Conservation (phyloP, 176 grass and related monocot genomes). For the Pontederia crassipes region DNA sequence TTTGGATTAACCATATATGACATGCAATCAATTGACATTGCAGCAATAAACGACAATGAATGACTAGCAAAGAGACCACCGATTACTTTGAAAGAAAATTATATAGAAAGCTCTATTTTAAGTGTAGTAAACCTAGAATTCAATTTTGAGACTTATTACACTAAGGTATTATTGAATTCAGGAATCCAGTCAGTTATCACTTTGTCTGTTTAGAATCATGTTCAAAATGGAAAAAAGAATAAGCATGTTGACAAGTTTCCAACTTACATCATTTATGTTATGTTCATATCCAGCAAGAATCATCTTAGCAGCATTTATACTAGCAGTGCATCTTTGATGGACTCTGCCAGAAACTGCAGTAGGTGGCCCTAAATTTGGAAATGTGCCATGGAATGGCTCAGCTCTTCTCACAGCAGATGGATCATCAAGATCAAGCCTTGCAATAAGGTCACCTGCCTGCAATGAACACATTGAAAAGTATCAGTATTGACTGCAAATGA, state of each 20-base stretch:
- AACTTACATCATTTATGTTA: slow-evolving; percentile 63
- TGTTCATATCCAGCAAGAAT: slow-evolving; percentile 99
- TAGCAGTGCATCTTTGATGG: slow-evolving; percentile 80
- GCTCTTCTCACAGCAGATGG: slow-evolving; percentile 90
- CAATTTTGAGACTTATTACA: no score
- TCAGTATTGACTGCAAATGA: slow-evolving; percentile 7
- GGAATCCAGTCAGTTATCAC: no score
- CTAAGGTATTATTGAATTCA: no score
- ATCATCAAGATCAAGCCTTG: slow-evolving; percentile 88
- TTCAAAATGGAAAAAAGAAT: slow-evolving; percentile 1
- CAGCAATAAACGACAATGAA: no score
- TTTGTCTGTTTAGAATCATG: no score
- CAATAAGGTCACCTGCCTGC: slow-evolving; percentile 81
- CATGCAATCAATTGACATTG: no score
- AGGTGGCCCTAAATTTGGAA: slow-evolving; percentile 79
- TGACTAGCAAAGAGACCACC: no score
- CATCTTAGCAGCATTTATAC: slow-evolving; percentile 77
- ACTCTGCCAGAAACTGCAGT: slow-evolving; percentile 94
- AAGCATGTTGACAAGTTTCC: slow-evolving; percentile 1
- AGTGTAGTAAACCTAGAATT: no score
- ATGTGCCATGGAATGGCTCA: slow-evolving; percentile 82
- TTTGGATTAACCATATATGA: no score
- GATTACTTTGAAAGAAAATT: no score
- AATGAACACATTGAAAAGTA: slow-evolving; percentile 14
- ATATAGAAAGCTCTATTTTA: no score